phyloP scores from a whole-genome alignment of 2,329 filamentous ascomycete species.

The Akanthomyces muscarius region DNA sequence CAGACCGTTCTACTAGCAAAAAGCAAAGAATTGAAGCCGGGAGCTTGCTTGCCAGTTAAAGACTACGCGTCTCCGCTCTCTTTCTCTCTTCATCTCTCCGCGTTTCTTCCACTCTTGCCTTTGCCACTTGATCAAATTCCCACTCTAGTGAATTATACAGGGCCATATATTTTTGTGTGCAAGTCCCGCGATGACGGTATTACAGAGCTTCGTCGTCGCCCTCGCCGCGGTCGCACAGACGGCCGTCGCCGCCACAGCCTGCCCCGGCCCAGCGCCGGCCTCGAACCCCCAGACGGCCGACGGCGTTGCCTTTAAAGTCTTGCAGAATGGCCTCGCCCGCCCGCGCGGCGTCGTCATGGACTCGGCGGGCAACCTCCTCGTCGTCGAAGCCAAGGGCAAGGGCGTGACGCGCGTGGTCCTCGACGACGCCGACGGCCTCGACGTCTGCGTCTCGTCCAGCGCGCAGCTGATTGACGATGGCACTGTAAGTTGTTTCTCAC shows the following conservation, averaged over 20 bases:
- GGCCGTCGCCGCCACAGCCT: background rate
- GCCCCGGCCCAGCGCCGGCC: conserved; percentile 10
- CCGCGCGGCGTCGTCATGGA: conserved; percentile 36
- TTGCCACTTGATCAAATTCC: no score
- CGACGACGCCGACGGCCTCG: conserved; percentile 27
- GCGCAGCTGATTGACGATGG: conserved; percentile 26
- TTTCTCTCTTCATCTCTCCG: background rate
- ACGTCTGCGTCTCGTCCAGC: conserved; percentile 29
- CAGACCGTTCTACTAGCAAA: background rate
- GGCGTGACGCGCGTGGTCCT: conserved; percentile 34
- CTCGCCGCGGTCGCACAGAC: background rate
- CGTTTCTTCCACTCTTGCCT: background rate
- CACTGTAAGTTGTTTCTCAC: conserved; percentile 22
- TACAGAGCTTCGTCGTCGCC: background rate
- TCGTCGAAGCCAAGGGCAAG: conserved; percentile 28
- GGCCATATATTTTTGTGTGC: background rate
- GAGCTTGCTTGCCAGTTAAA: background rate
- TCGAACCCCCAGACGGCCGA: conserved; percentile 22
- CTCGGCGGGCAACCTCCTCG: conserved; percentile 33
- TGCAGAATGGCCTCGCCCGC: conserved; percentile 24
- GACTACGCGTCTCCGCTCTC: background rate
- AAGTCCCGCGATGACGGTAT: background rate
- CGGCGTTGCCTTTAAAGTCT: conserved; percentile 26
- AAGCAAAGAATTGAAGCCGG: background rate
- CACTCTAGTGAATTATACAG: background rate